These are phyloP conservation scores for Exophiala viscosa DNA, from an alignment of 2,329 filamentous ascomycete genomes.

Conservation along the genomic window DNA sequence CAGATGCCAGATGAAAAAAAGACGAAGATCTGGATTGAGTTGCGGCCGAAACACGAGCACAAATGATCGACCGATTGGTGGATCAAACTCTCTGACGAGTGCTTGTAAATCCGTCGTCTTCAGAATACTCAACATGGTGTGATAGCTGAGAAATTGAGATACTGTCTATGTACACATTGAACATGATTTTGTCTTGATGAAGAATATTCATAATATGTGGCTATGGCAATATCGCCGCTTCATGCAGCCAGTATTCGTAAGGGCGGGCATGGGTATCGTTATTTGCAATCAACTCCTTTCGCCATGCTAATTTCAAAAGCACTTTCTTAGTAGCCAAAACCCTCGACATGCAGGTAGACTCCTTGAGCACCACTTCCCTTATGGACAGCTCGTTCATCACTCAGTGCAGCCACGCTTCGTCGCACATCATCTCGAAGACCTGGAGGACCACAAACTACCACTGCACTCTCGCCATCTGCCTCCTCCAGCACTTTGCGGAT, in stretches of 20 bases:
- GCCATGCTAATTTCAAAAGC: slow-evolving; percentile 6
- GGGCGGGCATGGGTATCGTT: slow-evolving; percentile 5
- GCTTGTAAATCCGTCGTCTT: too few relatives aligned
- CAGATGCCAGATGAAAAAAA: too few relatives aligned
- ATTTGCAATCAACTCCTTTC: slow-evolving; percentile 7
- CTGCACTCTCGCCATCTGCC: slow-evolving; percentile 59
- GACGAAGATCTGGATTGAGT: too few relatives aligned
- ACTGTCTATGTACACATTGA: too few relatives aligned
- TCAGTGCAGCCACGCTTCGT: slow-evolving; percentile 52
- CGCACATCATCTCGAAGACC: slow-evolving; percentile 55
- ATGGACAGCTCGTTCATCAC: slow-evolving; percentile 63
- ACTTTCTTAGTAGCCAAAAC: slow-evolving; percentile 47
- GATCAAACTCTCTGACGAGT: background rate
- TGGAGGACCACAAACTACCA: slow-evolving; percentile 59
- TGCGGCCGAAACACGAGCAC: background rate
- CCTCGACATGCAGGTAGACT: slow-evolving; percentile 58
- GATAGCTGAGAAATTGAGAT: too few relatives aligned
- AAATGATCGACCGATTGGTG: background rate
- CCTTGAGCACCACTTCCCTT: slow-evolving; percentile 65
- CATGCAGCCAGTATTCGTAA: background rate
- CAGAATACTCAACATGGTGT: too few relatives aligned
- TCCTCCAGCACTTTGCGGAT: slow-evolving; percentile 56
- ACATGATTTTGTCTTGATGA: too few relatives aligned
- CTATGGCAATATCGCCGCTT: too few relatives aligned
- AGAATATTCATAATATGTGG: too few relatives aligned